Conservation (phyloP, 2,329 filamentous ascomycete genomes). For the Penicillium sp. region DNA sequence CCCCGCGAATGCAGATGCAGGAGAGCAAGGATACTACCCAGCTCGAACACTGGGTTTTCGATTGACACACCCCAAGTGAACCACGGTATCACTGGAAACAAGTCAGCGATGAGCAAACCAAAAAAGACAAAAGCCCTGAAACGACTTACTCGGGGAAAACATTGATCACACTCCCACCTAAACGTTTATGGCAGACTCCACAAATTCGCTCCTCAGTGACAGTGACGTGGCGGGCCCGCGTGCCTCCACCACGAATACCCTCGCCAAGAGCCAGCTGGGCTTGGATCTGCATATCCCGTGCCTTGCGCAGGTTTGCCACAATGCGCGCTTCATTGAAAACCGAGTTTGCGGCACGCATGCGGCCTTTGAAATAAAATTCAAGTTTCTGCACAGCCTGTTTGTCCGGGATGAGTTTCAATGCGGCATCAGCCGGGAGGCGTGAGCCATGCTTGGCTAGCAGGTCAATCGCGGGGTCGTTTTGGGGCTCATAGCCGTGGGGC, state of each 20-base stretch:
- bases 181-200: constrained; percentile 81
- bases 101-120: constrained; percentile 13
- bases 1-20: constrained; percentile 5
- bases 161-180: constrained; percentile 82
- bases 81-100: constrained; percentile 47
- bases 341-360: constrained; percentile 77
- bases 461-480: constrained; percentile 69
- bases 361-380: constrained; percentile 81
- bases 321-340: constrained; percentile 72
- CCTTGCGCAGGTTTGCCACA: constrained; percentile 64
- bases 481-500: constrained; percentile 60
- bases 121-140: background rate
- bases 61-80: constrained; percentile 70
- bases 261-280: constrained; percentile 66
- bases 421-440: constrained; percentile 76
- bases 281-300: constrained; percentile 69
- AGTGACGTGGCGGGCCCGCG: constrained; percentile 61
- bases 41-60: constrained; percentile 27
- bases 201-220: constrained; percentile 84
- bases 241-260: constrained; percentile 44
- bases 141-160: constrained; percentile 69
- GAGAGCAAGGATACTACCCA: constrained; percentile 11
- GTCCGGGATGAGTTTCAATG: constrained; percentile 75
- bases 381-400: constrained; percentile 68
- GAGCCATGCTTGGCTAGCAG: constrained; percentile 89